Conservation (phyloP, 2,329 filamentous ascomycete species). For the Juglanconis oblonga region DNA sequence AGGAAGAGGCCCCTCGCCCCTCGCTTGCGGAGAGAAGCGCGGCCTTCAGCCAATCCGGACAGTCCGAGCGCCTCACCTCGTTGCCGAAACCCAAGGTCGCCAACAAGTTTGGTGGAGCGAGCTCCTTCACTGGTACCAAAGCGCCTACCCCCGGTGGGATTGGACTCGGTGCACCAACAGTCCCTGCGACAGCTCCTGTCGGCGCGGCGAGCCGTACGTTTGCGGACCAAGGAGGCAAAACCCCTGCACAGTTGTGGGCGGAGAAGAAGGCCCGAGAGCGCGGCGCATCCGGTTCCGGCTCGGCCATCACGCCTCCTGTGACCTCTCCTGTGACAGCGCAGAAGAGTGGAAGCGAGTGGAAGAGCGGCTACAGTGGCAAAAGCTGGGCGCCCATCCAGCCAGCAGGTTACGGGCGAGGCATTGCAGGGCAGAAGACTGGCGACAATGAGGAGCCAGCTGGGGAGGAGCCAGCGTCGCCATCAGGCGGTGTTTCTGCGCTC, state of each 20-base stretch:
- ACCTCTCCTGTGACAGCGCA: constrained; percentile 63
- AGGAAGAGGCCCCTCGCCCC: constrained; percentile 43
- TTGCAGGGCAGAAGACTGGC: constrained; percentile 62
- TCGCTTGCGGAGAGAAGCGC: constrained; percentile 73
- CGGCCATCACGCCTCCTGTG: constrained; percentile 39
- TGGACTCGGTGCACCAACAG: constrained; percentile 58
- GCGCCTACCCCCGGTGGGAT: constrained; percentile 73
- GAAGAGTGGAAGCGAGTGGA: constrained; percentile 78
- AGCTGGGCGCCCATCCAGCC: constrained; percentile 84
- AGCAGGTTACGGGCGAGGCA: constrained; percentile 64
- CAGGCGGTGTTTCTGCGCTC: constrained; percentile 68
- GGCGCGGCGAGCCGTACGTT: constrained; percentile 88
- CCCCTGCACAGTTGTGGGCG: constrained; percentile 93
- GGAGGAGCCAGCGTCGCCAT: constrained; percentile 52
- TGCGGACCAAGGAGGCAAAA: constrained; percentile 92
- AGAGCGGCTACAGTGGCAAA: constrained; percentile 88
- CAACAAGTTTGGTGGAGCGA: constrained; percentile 76
- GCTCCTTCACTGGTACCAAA: constrained; percentile 82
- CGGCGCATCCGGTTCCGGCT: constrained; percentile 46
- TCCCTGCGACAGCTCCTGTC: constrained; percentile 60
- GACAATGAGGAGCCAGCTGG: constrained; percentile 42
- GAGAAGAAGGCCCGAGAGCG: constrained; percentile 90
- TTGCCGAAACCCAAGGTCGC: constrained; percentile 93
- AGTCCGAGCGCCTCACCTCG: constrained; percentile 77
- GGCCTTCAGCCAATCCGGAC: constrained; percentile 59